phyloP scores from a whole-genome alignment of 2,329 filamentous ascomycete genomes.

The Sporothrix humicola region DNA sequence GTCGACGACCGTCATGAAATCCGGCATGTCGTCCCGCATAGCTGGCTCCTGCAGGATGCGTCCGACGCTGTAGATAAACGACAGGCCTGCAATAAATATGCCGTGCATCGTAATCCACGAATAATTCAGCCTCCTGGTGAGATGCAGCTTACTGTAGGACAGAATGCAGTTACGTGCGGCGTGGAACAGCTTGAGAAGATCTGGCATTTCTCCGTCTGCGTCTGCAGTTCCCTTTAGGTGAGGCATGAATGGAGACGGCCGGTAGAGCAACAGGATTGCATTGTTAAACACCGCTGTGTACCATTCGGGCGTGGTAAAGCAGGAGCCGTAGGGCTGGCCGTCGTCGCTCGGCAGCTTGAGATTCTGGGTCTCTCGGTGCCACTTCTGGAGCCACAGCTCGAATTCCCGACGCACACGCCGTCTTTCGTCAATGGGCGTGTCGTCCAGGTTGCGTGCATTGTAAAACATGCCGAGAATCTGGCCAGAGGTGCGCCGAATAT shows the following conservation, averaged over 20 bases:
- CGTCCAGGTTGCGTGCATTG: not conserved
- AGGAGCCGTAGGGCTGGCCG: not conserved
- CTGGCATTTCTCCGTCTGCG: not conserved
- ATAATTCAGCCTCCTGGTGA: constrained; percentile 11
- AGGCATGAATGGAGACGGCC: constrained; percentile 32
- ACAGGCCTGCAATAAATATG: constrained; percentile 23
- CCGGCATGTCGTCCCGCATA: not conserved
- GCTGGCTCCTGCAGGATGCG: constrained; percentile 25
- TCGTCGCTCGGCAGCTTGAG: not conserved
- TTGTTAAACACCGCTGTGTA: constrained; percentile 35
- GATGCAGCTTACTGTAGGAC: constrained; percentile 27
- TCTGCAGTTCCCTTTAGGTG: constrained; percentile 16
- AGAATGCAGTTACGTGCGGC: not conserved
- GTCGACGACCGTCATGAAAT: constrained; percentile 6
- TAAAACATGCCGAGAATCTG: not conserved
- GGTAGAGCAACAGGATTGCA: constrained; percentile 34
- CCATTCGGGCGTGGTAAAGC: constrained; percentile 19
- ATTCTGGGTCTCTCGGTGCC: not conserved
- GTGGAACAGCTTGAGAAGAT: not conserved
- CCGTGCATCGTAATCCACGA: constrained; percentile 28
- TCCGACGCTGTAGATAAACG: constrained; percentile 19
- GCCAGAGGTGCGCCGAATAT: not conserved
- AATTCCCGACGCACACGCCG: constrained; percentile 7
- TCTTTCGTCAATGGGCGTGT: constrained; percentile 1
- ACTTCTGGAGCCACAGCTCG: not conserved